Conservation (phyloP, 306 rosid genomes). For the Quercus engelmannii region DNA sequence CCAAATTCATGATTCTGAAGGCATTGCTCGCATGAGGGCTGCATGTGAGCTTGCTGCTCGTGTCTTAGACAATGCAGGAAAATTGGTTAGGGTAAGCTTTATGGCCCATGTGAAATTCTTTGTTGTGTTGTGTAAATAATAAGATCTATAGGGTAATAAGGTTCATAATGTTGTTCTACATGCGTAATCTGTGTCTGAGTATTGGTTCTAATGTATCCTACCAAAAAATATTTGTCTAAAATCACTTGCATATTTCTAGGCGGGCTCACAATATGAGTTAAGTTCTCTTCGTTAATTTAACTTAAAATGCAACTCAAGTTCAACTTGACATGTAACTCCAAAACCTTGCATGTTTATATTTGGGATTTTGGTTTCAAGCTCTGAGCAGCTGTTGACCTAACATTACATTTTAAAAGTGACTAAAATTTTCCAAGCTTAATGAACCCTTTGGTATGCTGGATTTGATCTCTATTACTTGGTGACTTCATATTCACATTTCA, state of each 20-base stretch:
- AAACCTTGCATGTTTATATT: too few relatives aligned
- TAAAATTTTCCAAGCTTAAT: background rate
- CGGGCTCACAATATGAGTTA: background rate
- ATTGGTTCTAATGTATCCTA: background rate
- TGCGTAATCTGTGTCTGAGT: background rate
- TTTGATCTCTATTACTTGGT: background rate
- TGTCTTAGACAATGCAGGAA: constrained; percentile 82
- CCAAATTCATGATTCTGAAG: constrained; percentile 78
- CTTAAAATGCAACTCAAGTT: too few relatives aligned
- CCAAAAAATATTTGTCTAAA: background rate
- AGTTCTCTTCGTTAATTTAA: too few relatives aligned
- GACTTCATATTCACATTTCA: background rate
- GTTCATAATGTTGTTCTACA: background rate
- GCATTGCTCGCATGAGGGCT: constrained; percentile 74
- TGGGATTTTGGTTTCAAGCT: too few relatives aligned
- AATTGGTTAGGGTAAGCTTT: constrained; percentile 74
- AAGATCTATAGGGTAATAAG: background rate
- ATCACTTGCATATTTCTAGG: background rate
- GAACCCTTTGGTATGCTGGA: background rate
- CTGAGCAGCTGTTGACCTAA: too few relatives aligned
- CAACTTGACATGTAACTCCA: too few relatives aligned
- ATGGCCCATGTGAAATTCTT: constrained; percentile 9
- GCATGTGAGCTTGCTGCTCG: constrained; percentile 93
- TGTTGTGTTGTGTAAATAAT: background rate
- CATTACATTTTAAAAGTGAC: too few relatives aligned